Conservation (phyloP, 192 early-diverging fungal genomes). For the Lunasporangiospora selenospora region DNA sequence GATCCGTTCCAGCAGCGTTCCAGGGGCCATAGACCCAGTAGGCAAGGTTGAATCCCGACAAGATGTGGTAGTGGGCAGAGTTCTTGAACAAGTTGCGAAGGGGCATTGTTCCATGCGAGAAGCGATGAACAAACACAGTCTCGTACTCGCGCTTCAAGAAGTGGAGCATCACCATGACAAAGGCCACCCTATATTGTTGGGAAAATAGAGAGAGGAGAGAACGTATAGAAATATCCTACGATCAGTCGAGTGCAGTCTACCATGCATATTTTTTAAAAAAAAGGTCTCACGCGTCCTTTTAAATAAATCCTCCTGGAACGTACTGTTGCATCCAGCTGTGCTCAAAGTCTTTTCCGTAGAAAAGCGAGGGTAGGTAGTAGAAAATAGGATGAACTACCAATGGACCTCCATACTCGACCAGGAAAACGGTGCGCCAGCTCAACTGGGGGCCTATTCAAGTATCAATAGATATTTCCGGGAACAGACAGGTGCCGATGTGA, state of each 20-base stretch:
- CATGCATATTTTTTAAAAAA: background rate
- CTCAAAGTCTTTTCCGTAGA: slow-evolving; percentile 72
- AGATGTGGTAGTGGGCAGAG: slow-evolving; percentile 91
- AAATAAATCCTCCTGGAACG: no score
- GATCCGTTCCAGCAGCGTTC: slow-evolving; percentile 58
- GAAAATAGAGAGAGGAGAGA: no score
- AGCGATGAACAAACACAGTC: slow-evolving; percentile 92
- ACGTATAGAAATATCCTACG: no score
- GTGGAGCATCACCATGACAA: slow-evolving; percentile 77
- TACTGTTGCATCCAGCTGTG: slow-evolving; percentile 79
- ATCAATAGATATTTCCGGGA: background rate
- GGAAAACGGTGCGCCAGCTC: slow-evolving; percentile 92
- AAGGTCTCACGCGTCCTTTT: no score
- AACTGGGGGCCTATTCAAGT: slow-evolving; percentile 77
- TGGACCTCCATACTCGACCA: slow-evolving; percentile 94
- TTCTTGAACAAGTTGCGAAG: slow-evolving; percentile 94
- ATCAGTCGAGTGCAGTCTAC: background rate
- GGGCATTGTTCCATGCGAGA: slow-evolving; percentile 97
- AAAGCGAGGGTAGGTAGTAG: slow-evolving; percentile 72
- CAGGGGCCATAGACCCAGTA: slow-evolving; percentile 90
- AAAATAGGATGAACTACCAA: slow-evolving; percentile 86
- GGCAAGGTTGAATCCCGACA: slow-evolving; percentile 85
- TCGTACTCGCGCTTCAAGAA: slow-evolving; percentile 95
- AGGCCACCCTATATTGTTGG: slow-evolving; percentile 73
- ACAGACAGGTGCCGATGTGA: background rate